phyloP scores from a whole-genome alignment of 1,284 basidiomycete species.

The Ganoderma multipileum region DNA sequence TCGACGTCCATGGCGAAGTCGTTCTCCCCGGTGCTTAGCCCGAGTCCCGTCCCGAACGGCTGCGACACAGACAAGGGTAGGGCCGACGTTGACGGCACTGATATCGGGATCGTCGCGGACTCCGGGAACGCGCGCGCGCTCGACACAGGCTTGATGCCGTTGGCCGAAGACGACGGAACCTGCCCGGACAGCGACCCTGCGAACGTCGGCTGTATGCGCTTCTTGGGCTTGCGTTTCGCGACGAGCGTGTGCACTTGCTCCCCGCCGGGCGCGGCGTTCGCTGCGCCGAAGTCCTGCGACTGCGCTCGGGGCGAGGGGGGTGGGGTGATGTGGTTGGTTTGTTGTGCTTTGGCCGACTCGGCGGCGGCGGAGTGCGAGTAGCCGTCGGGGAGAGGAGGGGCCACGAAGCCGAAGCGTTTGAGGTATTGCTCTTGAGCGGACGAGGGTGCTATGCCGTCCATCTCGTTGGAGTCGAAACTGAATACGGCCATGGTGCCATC shows the following conservation, averaged over 20 bases:
- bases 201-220: conserved; percentile 66
- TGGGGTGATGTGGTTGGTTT: conserved; percentile 49
- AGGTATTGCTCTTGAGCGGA: conserved; percentile 81
- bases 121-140: conserved; percentile 36
- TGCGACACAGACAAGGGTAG: conserved; percentile 21
- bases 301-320: conserved; percentile 52
- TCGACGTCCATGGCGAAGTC: conserved; percentile 45
- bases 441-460: conserved; percentile 84
- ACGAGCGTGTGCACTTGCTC: conserved; percentile 76
- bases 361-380: conserved; percentile 61
- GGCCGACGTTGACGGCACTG: conserved; percentile 25
- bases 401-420: conserved; percentile 77
- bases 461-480: conserved; percentile 79
- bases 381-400: conserved; percentile 69
- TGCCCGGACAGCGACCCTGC: conserved; percentile 41
- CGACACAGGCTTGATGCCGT: conserved; percentile 24
- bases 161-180: conserved; percentile 46
- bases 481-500: conserved; percentile 95
- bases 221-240: conserved; percentile 70
- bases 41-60: conserved; percentile 32
- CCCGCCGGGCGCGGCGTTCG: conserved; percentile 41
- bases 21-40: conserved; percentile 29
- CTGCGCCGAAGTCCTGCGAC: conserved; percentile 44
- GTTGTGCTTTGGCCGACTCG: conserved; percentile 18
- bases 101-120: conserved; percentile 26